Conservation (phyloP, 2,329 filamentous ascomycete species). For the Colletotrichum limetticola region DNA sequence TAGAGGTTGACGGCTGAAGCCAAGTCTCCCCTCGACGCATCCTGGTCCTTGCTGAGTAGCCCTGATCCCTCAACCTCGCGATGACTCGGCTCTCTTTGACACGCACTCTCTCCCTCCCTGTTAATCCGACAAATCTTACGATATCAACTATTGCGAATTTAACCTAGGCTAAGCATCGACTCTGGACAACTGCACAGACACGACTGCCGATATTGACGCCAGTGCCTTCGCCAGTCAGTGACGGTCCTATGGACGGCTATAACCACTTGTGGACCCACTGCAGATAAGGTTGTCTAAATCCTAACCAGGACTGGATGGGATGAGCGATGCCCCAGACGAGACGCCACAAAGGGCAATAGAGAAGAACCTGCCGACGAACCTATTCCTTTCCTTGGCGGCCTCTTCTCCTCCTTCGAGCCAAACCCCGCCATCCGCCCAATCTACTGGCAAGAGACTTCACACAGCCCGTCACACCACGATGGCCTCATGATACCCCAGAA, state of each 20-base stretch:
- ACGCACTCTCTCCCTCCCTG: neutral
- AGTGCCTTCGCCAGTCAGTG: neutral
- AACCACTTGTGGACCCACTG: neutral
- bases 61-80: neutral
- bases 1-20: neutral
- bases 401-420: neutral
- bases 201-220: neutral
- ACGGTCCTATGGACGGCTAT: neutral
- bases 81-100: neutral
- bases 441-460: neutral
- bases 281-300: slow-evolving; percentile 29
- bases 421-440: neutral
- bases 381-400: neutral
- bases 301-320: slow-evolving; percentile 18
- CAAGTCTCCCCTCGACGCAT: slow-evolving; percentile 13
- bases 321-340: slow-evolving; percentile 1
- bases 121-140: neutral
- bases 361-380: neutral
- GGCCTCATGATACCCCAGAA: slow-evolving; percentile 12
- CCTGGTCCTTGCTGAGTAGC: slow-evolving; percentile 11
- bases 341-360: slow-evolving; percentile 5
- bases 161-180: neutral
- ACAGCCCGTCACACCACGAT: slow-evolving; percentile 22
- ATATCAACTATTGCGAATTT: neutral
- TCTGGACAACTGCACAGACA: neutral